phyloP scores from a whole-genome alignment of 768 basidiomycete genomes.

The Rhodotorula toruloides region DNA sequence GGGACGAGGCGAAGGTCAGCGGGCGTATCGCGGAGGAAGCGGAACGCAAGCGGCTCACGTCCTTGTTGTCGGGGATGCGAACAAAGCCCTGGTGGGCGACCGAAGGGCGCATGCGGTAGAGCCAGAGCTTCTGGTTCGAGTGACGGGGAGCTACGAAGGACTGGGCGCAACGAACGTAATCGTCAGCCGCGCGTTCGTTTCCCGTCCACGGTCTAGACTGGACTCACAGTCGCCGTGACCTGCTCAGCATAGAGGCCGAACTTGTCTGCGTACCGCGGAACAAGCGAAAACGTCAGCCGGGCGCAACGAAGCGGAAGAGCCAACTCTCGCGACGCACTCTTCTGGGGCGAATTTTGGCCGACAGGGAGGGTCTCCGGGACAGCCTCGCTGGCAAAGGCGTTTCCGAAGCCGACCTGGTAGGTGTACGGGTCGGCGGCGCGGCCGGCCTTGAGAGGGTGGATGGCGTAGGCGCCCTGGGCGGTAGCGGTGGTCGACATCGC shows the following conservation, averaged over 20 bases:
- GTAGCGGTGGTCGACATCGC: background rate
- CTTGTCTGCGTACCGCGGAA: constrained; percentile 49
- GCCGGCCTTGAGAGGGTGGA: too few relatives aligned
- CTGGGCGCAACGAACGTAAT: background rate
- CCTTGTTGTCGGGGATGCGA: constrained; percentile 56
- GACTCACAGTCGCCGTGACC: constrained; percentile 43
- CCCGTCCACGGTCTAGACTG: background rate
- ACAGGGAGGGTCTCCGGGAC: constrained; percentile 56
- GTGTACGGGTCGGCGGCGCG: background rate
- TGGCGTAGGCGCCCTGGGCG: background rate
- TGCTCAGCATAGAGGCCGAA: constrained; percentile 56
- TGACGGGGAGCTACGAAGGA: constrained; percentile 53
- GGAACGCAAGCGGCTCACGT: constrained; percentile 41
- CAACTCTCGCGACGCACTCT: constrained; percentile 45
- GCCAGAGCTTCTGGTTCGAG: constrained; percentile 57
- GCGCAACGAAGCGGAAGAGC: background rate
- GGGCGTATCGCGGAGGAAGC: background rate
- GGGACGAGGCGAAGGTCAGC: background rate
- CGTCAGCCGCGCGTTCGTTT: too few relatives aligned
- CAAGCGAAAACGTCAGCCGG: background rate
- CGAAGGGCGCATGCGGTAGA: constrained; percentile 58
- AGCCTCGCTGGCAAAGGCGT: constrained; percentile 52
- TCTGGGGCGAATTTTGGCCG: constrained; percentile 62
- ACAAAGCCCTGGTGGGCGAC: constrained; percentile 64
- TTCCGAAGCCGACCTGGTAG: constrained; percentile 60